Conservation (phyloP, 2,329 filamentous ascomycete species). For the Sporothrix brasiliensis region DNA sequence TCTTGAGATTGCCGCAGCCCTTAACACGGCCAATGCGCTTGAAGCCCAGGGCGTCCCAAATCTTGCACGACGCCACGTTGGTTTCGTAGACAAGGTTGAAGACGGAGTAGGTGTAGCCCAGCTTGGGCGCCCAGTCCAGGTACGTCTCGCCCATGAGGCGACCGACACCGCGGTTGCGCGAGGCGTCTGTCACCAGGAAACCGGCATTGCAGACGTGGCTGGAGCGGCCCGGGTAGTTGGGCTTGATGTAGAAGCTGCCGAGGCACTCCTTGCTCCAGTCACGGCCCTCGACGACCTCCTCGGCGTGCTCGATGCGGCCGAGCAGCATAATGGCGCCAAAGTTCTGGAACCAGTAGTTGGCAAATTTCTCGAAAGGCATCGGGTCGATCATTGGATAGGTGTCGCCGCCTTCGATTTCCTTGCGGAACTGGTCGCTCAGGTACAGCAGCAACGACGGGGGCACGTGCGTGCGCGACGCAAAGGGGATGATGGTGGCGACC, state of each 20-base stretch:
- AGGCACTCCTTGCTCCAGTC: slow-evolving; percentile 83
- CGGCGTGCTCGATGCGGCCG: slow-evolving; percentile 67
- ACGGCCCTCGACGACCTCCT: slow-evolving; percentile 60
- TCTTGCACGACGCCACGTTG: slow-evolving; percentile 84
- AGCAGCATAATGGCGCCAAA: slow-evolving; percentile 87
- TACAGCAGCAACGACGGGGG: slow-evolving; percentile 74
- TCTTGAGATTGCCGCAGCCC: slow-evolving; percentile 69
- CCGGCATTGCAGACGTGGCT: slow-evolving; percentile 89
- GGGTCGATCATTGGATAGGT: slow-evolving; percentile 86
- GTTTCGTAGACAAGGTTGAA: slow-evolving; percentile 96
- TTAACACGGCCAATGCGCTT: slow-evolving; percentile 87
- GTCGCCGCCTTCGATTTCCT: slow-evolving; percentile 88
- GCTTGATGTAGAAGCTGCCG: slow-evolving; percentile 92
- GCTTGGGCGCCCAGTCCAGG: slow-evolving; percentile 76
- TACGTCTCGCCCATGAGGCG: slow-evolving; percentile 76
- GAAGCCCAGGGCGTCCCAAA: slow-evolving; percentile 91
- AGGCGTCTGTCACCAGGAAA: slow-evolving; percentile 73
- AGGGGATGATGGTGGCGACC: slow-evolving; percentile 79
- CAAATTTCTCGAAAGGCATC: slow-evolving; percentile 74
- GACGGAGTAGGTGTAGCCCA: slow-evolving; percentile 86
- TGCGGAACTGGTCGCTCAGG: slow-evolving; percentile 80
- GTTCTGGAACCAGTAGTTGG: slow-evolving; percentile 86
- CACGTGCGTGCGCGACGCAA: slow-evolving; percentile 75
- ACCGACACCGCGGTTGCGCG: slow-evolving; percentile 73
- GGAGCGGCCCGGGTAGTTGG: slow-evolving; percentile 87